These are phyloP conservation scores for Raffaelea arxii DNA, from an alignment of 2,329 filamentous ascomycete species.

Conservation along the genomic window DNA sequence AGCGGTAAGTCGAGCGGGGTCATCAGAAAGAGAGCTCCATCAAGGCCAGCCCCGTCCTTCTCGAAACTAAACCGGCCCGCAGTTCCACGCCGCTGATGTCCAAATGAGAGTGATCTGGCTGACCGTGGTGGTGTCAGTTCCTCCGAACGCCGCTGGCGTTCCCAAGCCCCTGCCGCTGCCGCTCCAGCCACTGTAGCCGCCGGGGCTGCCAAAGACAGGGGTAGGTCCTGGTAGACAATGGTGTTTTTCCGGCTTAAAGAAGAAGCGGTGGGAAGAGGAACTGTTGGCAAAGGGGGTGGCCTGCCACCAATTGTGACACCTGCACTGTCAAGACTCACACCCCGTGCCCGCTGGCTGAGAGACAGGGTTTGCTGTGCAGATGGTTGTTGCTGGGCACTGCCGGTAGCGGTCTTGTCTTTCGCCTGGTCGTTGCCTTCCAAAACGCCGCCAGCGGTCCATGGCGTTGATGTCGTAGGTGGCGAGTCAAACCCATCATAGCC, in stretches of 20 bases:
- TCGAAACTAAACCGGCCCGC: slow-evolving; percentile 10
- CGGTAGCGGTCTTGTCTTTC: neutral
- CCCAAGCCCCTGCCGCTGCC: neutral
- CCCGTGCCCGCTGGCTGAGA: neutral
- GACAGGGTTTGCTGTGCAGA: neutral
- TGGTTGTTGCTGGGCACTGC: slow-evolving; percentile 1
- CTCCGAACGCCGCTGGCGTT: slow-evolving; percentile 19
- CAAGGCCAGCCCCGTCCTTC: slow-evolving; percentile 4
- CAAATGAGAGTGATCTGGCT: slow-evolving; percentile 8
- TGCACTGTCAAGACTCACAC: slow-evolving; percentile 5
- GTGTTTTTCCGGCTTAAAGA: slow-evolving; percentile 29
- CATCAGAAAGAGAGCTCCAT: neutral
- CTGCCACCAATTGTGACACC: too few species aligned
- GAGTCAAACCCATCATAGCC: slow-evolving; percentile 1
- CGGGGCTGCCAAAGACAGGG: neutral
- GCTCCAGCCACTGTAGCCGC: slow-evolving; percentile 1
- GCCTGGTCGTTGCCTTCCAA: neutral
- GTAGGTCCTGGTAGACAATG: slow-evolving; percentile 38
- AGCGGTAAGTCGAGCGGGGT: slow-evolving; percentile 14
- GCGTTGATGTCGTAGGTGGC: slow-evolving; percentile 1
- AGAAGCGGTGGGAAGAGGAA: slow-evolving; percentile 19
- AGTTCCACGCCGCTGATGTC: neutral
- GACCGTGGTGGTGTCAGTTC: slow-evolving; percentile 13
- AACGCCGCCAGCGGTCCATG: neutral
- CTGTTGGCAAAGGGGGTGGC: slow-evolving; percentile 14